Evolutionary conservation across 2,329 filamentous ascomycete genomes (phyloP).

Genomic region (Verticillium zaregamsianum): DNA sequence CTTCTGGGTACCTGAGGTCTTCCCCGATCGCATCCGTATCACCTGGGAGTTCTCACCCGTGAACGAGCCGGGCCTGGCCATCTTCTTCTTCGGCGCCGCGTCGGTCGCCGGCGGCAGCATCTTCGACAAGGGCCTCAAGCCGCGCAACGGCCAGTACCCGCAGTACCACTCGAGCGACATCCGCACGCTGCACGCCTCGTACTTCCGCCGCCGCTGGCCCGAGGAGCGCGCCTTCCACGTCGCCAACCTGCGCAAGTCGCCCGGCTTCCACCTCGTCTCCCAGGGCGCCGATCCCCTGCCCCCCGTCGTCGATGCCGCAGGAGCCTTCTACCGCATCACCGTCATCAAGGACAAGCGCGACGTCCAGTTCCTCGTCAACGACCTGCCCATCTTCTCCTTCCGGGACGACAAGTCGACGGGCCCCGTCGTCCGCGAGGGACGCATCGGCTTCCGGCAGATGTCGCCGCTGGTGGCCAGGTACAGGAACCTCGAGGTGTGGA

Average conservation of each 20-base stretch:
- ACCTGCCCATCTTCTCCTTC: slow-evolving; percentile 20
- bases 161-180: slow-evolving; percentile 18
- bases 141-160: slow-evolving; percentile 19
- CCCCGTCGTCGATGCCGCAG: slow-evolving; percentile 20
- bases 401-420: slow-evolving; percentile 23
- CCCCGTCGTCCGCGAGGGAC: slow-evolving; percentile 16
- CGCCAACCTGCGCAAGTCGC: slow-evolving; percentile 24
- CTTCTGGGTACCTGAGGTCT: slow-evolving; percentile 25
- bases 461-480: slow-evolving; percentile 22
- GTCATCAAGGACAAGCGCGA: slow-evolving; percentile 24
- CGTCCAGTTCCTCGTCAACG: slow-evolving; percentile 23
- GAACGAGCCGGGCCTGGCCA: slow-evolving; percentile 25
- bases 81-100: slow-evolving; percentile 28
- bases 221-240: slow-evolving; percentile 24
- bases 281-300: slow-evolving; percentile 24
- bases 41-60: slow-evolving; percentile 26
- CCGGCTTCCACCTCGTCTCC: slow-evolving; percentile 22
- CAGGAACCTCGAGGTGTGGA: slow-evolving; percentile 25
- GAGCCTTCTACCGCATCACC: slow-evolving; percentile 24
- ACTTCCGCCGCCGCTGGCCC: slow-evolving; percentile 18
- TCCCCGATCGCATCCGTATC: slow-evolving; percentile 24
- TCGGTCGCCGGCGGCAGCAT: slow-evolving; percentile 20
- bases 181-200: slow-evolving; percentile 15
- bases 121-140: slow-evolving; percentile 20
- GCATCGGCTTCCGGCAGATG: slow-evolving; percentile 26